Percentiles rank a stretch among this genome's conserved stretches.
phyloP scores from a whole-genome alignment of 768 basidiomycete species.

The Albatrellus ellisii region DNA sequence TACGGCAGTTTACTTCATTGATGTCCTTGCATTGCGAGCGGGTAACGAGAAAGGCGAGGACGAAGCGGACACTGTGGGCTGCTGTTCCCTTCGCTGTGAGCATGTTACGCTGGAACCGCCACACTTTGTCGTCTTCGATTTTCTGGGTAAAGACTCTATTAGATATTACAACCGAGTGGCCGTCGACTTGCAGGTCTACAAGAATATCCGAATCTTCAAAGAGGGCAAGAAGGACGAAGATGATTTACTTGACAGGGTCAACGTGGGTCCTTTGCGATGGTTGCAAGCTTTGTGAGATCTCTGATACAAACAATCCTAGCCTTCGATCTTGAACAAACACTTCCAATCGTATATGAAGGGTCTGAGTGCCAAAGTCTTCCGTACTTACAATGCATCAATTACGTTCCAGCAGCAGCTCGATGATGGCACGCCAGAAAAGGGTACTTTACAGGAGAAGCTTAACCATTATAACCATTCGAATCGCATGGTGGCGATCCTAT shows the following conservation, averaged over 20 bases:
- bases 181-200: constrained; percentile 90
- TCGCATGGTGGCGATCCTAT: constrained; percentile 91
- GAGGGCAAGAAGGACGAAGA: constrained; percentile 82
- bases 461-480: constrained; percentile 97
- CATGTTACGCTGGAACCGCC: constrained; percentile 89
- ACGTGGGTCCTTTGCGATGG: constrained; percentile 36
- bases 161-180: constrained; percentile 88
- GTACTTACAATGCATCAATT: constrained; percentile 97
- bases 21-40: constrained; percentile 90
- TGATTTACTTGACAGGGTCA: constrained; percentile 89
- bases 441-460: constrained; percentile 87
- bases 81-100: constrained; percentile 94
- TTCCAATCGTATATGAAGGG: constrained; percentile 92
- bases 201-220: constrained; percentile 97
- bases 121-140: constrained; percentile 86
- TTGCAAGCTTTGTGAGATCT: background rate
- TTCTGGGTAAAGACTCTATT: constrained; percentile 98
- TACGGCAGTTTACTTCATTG: constrained; percentile 99
- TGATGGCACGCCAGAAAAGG: constrained; percentile 50
- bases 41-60: constrained; percentile 99
- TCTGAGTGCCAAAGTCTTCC: constrained; percentile 97
- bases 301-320: constrained; percentile 30
- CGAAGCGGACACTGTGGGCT: constrained; percentile 98
- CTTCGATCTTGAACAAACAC: constrained; percentile 81
- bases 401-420: constrained; percentile 91